Base-by-base conservation (phyloP, 176 grass and related monocot genomes). In the Canna indica region DNA sequence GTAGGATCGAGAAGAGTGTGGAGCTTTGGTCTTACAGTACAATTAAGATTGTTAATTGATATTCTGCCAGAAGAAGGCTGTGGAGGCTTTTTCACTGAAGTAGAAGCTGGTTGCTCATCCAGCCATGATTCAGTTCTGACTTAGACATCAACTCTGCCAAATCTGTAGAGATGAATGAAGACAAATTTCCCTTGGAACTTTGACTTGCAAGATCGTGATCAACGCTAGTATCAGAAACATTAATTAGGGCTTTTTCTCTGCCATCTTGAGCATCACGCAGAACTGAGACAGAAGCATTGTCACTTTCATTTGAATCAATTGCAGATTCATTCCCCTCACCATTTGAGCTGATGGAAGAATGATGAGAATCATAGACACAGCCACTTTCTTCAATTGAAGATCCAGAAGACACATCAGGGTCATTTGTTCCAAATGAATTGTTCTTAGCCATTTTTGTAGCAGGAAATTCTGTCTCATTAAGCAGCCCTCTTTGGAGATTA, bases 131-230 rank as follows among this genome's bases (percentile, higher is more conserved):
- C 31, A 97, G 67, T 26, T 86, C 86, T 70, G 89, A 80, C 66
- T 83, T 92, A 17, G 93, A 92, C 84, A 92, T 85, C 73, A 97
- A 75, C 76, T 87, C 86, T 75, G 88, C 82, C 60, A 97, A 85
- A 87, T 97, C 93, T 70, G 86, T 85, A 78, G 84, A 81, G 61
- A 90, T 79, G 50, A 92, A 66, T 73, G 72, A 60, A 48, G 86
- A 76, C 69, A 90, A 84, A 81, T 85, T 81, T 70, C 84, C 82
- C 57, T 86, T 70, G 61, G 73, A 52, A 86, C 65, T 83, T 80
- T 41, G 63, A 57, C 64, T 79, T 77, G 53, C 59, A 75, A 87
- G 81, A 73, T 66, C 79, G 46, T 81, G 76, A 36, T 86, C 83
- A 76, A 74, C 24, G 59, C 26, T 72, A 82, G 60, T 36, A 80